Evolutionary conservation across 2,329 filamentous ascomycete genomes (phyloP).

Genomic region (Cordyceps pruinosa): DNA sequence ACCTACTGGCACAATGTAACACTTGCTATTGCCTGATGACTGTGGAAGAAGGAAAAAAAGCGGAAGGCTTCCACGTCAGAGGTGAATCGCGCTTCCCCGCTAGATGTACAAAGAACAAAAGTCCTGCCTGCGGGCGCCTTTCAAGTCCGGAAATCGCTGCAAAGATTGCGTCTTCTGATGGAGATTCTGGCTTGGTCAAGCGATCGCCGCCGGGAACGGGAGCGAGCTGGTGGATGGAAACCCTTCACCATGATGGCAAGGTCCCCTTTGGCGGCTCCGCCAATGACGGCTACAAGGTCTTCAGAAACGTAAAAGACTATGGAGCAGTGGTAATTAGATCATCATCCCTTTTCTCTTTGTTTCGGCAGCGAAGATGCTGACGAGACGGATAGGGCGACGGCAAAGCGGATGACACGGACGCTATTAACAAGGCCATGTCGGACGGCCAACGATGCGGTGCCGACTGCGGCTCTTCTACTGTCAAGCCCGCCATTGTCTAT

Average conservation of each 20-base stretch:
- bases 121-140: too few relatives aligned
- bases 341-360: neutral
- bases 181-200: neutral
- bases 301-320: slow-evolving; percentile 9
- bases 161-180: neutral
- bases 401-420: slow-evolving; percentile 30
- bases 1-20: neutral
- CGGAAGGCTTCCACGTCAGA: neutral
- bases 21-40: neutral
- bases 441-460: slow-evolving; percentile 14
- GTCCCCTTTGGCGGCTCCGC: slow-evolving; percentile 9
- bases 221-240: slow-evolving; percentile 11
- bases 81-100: too few relatives aligned
- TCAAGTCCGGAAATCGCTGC: neutral
- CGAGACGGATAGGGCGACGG: slow-evolving; percentile 29
- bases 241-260: neutral
- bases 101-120: too few relatives aligned
- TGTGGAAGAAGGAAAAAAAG: neutral
- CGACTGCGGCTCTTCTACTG: slow-evolving; percentile 14
- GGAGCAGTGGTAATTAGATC: neutral
- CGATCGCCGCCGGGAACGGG: neutral
- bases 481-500: slow-evolving; percentile 17
- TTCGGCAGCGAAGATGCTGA: neutral
- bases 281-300: slow-evolving; percentile 1
- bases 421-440: slow-evolving; percentile 17